Conservation (phyloP, 805 yeast genomes). For the Isabelozyma heimii region DNA sequence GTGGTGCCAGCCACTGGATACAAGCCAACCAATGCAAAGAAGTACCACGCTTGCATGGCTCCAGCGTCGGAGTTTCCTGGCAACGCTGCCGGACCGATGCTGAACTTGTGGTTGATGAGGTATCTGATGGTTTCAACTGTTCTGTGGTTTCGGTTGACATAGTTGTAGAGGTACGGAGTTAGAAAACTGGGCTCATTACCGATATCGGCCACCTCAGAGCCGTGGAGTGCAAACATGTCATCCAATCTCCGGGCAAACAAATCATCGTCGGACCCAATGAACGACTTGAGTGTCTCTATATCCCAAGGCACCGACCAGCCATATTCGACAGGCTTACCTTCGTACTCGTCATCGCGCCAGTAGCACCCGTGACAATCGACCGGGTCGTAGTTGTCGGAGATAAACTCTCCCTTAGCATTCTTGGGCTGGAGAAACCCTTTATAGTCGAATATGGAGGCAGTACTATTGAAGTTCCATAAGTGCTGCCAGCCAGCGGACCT, state of each 20-base stretch:
- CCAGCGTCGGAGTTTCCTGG: conserved; percentile 40
- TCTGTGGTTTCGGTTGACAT: conserved; percentile 21
- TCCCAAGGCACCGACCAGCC: conserved; percentile 37
- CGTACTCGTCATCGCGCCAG: conserved; percentile 32
- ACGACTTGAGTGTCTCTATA: conserved; percentile 18
- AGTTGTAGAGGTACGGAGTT: conserved; percentile 33
- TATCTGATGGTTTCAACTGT: conserved; percentile 27
- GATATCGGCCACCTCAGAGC: conserved; percentile 26
- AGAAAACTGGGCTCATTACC: conserved; percentile 38
- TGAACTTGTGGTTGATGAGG: conserved; percentile 21
- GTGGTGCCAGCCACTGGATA: conserved; percentile 36
- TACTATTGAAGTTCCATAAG: conserved; percentile 29
- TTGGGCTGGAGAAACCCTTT: conserved; percentile 34
- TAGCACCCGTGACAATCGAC: conserved; percentile 30
- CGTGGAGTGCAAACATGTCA: conserved; percentile 31
- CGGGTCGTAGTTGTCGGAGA: conserved; percentile 22
- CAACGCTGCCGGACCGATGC: conserved; percentile 22
- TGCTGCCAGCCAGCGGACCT: conserved; percentile 35
- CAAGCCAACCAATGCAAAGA: conserved; percentile 30
- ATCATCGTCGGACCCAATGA: conserved; percentile 22
- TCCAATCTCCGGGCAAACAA: conserved; percentile 25
- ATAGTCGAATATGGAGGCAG: conserved; percentile 14
- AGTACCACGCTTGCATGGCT: conserved; percentile 37
- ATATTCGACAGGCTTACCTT: conserved; percentile 31
- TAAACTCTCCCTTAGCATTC: conserved; percentile 25